Percentiles rank a stretch among this genome's conserved stretches.
Conservation (phyloP, 2,329 filamentous ascomycete species). For the Iodosphaeria phyllophila region DNA sequence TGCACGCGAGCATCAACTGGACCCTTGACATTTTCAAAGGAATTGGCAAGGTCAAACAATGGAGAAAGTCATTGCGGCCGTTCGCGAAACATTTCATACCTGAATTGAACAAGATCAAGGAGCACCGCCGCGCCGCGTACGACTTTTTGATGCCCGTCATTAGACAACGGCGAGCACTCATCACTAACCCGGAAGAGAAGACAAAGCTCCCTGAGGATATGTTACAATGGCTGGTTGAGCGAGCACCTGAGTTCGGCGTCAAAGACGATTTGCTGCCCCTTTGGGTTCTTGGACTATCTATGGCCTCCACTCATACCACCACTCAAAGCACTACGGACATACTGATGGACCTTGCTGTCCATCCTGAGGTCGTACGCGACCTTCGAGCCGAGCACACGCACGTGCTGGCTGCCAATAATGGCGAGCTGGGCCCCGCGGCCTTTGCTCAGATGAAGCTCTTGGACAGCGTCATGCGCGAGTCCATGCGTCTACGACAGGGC, state of each 20-base stretch:
- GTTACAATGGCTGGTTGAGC: conserved; percentile 24
- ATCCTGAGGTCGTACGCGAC: conserved; percentile 26
- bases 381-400: conserved; percentile 28
- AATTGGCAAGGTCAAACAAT: conserved; percentile 8
- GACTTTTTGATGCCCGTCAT: conserved; percentile 13
- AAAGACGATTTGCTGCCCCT: conserved; percentile 16
- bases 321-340: conserved; percentile 17
- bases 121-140: conserved; percentile 14
- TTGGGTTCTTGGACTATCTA: conserved; percentile 21
- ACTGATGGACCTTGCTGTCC: conserved; percentile 28
- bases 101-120: conserved; percentile 14
- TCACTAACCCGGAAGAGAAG: conserved; percentile 5
- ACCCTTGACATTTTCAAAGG: conserved; percentile 22
- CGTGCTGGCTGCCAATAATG: conserved; percentile 15
- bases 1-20: conserved; percentile 27
- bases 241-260: conserved; percentile 11
- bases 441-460: conserved; percentile 20
- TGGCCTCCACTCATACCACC: conserved; percentile 31
- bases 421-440: conserved; percentile 12
- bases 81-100: conserved; percentile 14
- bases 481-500: too few relatives aligned
- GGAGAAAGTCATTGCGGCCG: conserved; percentile 13
- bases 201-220: conserved; percentile 21
- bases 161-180: too few relatives aligned
- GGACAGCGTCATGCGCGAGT: conserved; percentile 17